phyloP scores from a whole-genome alignment of 352 stramenopile genomes.

The Globisporangium echinulatum region DNA sequence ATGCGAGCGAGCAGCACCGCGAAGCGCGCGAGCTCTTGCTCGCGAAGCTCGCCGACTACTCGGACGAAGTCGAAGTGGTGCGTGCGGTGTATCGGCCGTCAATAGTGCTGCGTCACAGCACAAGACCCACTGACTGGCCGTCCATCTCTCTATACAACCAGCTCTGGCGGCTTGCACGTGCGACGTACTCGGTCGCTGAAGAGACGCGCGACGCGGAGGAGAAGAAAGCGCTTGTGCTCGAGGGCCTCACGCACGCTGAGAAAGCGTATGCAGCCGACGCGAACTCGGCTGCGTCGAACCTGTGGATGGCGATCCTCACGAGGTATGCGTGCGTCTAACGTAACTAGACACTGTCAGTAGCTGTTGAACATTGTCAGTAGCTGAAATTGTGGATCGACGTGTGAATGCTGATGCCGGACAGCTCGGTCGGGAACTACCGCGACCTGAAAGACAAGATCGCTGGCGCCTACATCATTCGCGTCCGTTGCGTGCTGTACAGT shows the following conservation, averaged over 20 bases:
- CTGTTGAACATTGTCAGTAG: too few relatives aligned
- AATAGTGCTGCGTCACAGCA: too few relatives aligned
- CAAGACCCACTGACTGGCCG: too few relatives aligned
- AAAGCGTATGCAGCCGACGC: constrained; percentile 39
- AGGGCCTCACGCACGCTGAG: constrained; percentile 46
- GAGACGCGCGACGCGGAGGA: constrained; percentile 28
- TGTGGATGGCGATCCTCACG: constrained; percentile 75
- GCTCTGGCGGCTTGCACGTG: constrained; percentile 57
- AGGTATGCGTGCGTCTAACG: constrained; percentile 15
- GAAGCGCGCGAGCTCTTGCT: constrained; percentile 39
- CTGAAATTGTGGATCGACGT: too few relatives aligned
- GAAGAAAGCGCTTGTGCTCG: constrained; percentile 49
- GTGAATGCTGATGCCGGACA: constrained; percentile 5
- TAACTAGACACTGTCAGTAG: too few relatives aligned
- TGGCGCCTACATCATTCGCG: constrained; percentile 58
- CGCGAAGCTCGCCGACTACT: constrained; percentile 24
- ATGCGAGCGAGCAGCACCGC: constrained; percentile 35
- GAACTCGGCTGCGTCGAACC: constrained; percentile 50
- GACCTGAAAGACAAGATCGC: constrained; percentile 69
- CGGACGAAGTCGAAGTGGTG: constrained; percentile 46
- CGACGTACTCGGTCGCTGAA: constrained; percentile 58
- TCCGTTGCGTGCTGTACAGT: constrained; percentile 6
- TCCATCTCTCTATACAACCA: constrained; percentile 7
- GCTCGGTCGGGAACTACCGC: constrained; percentile 50
- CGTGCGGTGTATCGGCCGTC: not conserved